These are phyloP conservation scores for Verticillium klebahnii DNA, from an alignment of 2,329 filamentous ascomycete species.

Conservation along the genomic window DNA sequence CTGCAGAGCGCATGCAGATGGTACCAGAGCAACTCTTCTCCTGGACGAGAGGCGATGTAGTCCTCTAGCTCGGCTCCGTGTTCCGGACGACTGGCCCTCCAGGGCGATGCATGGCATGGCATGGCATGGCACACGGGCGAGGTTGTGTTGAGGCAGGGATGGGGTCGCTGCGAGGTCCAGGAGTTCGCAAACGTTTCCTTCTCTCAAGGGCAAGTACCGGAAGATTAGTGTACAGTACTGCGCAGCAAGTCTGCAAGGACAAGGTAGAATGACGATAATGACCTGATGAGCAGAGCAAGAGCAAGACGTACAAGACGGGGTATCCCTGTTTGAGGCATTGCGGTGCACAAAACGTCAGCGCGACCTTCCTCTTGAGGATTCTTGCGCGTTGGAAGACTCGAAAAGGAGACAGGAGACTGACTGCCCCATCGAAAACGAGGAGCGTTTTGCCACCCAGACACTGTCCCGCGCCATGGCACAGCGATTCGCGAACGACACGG, in stretches of 20 bases:
- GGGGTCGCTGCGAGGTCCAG: not conserved
- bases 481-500: not conserved
- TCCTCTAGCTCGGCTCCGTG: not conserved
- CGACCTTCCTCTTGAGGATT: not conserved
- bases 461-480: not conserved
- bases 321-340: not conserved
- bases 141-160: not conserved
- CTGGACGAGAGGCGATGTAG: not conserved
- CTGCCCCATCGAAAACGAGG: not conserved
- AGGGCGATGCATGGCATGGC: not conserved
- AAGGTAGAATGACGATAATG: not conserved
- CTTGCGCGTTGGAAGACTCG: not conserved
- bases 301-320: not conserved
- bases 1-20: not conserved
- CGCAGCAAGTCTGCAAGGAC: not conserved
- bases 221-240: not conserved
- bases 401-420: not conserved
- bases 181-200: not conserved
- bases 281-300: not conserved
- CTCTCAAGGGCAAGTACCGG: not conserved
- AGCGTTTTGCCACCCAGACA: not conserved
- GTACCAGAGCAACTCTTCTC: not conserved
- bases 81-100: not conserved
- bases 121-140: not conserved
- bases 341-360: not conserved